Base-by-base conservation (phyloP, 1,284 basidiomycete genomes). In the Meripilus lineatus region DNA sequence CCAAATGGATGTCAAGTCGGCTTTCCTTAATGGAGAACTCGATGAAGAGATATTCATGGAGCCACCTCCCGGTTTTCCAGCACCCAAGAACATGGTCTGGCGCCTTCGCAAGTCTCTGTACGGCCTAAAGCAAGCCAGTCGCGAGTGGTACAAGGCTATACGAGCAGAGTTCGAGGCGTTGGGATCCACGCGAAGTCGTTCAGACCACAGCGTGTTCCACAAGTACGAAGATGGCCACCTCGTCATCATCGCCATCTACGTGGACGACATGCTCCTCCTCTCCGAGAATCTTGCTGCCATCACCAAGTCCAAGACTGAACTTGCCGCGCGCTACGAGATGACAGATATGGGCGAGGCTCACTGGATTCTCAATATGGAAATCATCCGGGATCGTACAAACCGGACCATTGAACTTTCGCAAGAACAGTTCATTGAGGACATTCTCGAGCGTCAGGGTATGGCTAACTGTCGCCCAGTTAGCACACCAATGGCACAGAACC, bases 1-100 rank as follows among this genome's bases (percentile, higher is more conserved):
- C 20, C 67, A 71, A 34, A 53, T 68, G 5, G 67, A 73, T 40
- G 52, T 75, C 0, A n/a, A n/a, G n/a, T 52, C 2, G 42, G 49
- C 33, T 14, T n/a, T n/a, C n/a, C n/a, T n/a, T n/a, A n/a, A n/a
- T n/a, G n/a, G n/a, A n/a, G n/a, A n/a, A n/a, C n/a, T 15, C 15
- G 33, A 15, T 5, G 49, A 55, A 34, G 51, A 52, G 30, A 50
- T 54, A 21, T 52, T 45, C 40, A 50, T 52, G 46, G 50, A 64
- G n/a, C 67, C 69, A 43, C 68, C 66, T 0, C 10, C 37, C 51
- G 6, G 64, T 61, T 6, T 45, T 55, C 56, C 46, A 44, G 51
- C 26, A 45, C 32, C 2, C 52, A 54, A 42, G 20, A 38, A 13
- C 42, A 51, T 11, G 13, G 42, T 45, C 4, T n/a, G 22, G 37